Base-by-base conservation (phyloP, 192 early-diverging fungal genomes). In the Coemansia sp. region DNA sequence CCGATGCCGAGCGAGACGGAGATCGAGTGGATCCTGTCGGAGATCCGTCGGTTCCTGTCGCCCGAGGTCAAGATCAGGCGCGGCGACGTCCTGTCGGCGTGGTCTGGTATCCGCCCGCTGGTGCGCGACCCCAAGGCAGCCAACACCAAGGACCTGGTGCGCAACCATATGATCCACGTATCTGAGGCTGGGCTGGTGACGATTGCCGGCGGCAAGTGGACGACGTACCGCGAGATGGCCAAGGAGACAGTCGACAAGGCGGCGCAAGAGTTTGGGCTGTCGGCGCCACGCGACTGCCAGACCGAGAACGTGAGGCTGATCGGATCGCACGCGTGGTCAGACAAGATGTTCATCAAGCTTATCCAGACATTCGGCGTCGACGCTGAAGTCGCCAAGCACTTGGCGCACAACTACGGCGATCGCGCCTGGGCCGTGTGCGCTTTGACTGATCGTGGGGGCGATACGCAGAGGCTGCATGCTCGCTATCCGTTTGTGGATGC, bases 191-290 rank as follows among this genome's bases (percentile, higher is more conserved):
- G 92, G 5, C 74, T 98, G 63, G 79, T 98, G 66, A 97, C 96
- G 4, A 96, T 98, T 81, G 95, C 96, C 37, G 96, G 96, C 69
- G 96, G 96, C 64, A 98, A 98, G 75, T 98, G 96, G 96, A 98
- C 96, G 3, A 98, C 96, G 0, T 98, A 97, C 85, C 90, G 96
- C 64, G 90, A 91, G 65, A 98, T 98, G 96, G 95, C 96, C 40
- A 87, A 92, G 68, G 96, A 98, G 72, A 96, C 95, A 0, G 86
- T 98, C 64, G 95, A 98, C 78, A 76, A 80, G 66, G 96, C 96
- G 4, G 87, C 97, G 66, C 73, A 91, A 65, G 85, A 86, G 46
- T 94, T 93, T 72, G 81, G 69, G 5, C 85, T 97, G 28, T 73
- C 87, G 26, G 91, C 93, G 4, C 67, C 79, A 13, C 85, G 88